Conservation (phyloP, 106 monocot genomes). For the Dioscorea dumetorum region DNA sequence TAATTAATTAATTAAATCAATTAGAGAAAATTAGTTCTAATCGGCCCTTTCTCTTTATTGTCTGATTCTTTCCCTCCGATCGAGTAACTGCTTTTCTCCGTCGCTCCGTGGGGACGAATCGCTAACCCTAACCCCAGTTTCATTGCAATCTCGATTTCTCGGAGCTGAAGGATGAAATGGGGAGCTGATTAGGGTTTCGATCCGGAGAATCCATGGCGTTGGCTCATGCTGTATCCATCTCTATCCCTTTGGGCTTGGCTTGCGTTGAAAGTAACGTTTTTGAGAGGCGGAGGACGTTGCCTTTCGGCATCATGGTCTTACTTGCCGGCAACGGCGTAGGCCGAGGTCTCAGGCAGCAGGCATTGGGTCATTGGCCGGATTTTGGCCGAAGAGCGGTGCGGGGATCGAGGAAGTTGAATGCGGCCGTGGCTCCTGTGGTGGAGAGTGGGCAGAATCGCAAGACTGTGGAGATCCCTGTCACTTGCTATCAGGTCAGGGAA, state of each 20-base stretch:
- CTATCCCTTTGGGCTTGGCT: constrained; percentile 12
- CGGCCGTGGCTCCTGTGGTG: constrained; percentile 19
- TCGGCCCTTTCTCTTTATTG: too few species aligned
- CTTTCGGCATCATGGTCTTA: background rate
- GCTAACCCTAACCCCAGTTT: too few species aligned
- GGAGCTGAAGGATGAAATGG: too few species aligned
- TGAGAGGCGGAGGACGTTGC: constrained; percentile 15
- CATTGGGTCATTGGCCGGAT: constrained; percentile 1
- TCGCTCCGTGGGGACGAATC: too few species aligned
- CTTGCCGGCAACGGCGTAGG: constrained; percentile 4
- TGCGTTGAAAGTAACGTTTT: constrained; percentile 4
- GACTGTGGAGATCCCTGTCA: constrained; percentile 71
- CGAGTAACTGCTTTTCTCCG: too few species aligned
- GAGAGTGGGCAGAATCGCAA: constrained; percentile 34
- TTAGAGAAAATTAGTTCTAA: too few species aligned
- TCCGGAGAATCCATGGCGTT: constrained; percentile 36
- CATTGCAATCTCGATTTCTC: too few species aligned
- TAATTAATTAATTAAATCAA: too few species aligned
- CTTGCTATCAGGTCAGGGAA: constrained; percentile 74
- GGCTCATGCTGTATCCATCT: constrained; percentile 27
- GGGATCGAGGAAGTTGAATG: constrained; percentile 27
- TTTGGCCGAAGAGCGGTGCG: constrained; percentile 12
- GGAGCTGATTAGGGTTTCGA: constrained; percentile 5
- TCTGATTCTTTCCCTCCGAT: too few species aligned
- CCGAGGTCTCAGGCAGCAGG: background rate